Percentiles rank a stretch among this genome's conserved stretches.
phyloP scores from a whole-genome alignment of 805 yeast species.

The Cyberlindnera mississippiensis region DNA sequence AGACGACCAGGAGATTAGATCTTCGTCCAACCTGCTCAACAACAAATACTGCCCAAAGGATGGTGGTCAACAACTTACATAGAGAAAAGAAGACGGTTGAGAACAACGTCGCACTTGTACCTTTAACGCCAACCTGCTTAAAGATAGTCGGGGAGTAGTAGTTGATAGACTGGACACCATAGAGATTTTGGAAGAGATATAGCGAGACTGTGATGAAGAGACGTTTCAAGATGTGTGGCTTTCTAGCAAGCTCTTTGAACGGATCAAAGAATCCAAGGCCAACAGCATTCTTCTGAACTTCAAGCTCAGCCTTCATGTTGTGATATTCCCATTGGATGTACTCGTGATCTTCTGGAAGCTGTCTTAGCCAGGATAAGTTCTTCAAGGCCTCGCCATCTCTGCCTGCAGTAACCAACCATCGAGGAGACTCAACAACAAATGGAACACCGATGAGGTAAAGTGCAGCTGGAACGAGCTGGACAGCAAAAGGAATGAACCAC shows the following conservation, averaged over 20 bases:
- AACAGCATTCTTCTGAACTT: constrained; percentile 23
- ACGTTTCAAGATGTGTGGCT: constrained; percentile 32
- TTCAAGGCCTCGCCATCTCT: constrained; percentile 34
- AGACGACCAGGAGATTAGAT: constrained; percentile 35
- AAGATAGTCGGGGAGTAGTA: constrained; percentile 51
- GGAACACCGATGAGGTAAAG: constrained; percentile 37
- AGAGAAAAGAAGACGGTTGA: constrained; percentile 53
- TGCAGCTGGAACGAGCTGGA: constrained; percentile 44
- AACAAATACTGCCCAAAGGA: constrained; percentile 40
- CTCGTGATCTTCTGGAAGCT: constrained; percentile 35
- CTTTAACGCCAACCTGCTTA: constrained; percentile 44
- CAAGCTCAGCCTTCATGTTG: constrained; percentile 27
- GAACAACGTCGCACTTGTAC: constrained; percentile 40
- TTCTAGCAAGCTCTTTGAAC: constrained; percentile 32
- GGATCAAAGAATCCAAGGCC: constrained; percentile 41
- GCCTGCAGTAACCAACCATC: constrained; percentile 38
- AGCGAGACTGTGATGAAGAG: constrained; percentile 36
- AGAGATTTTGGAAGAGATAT: constrained; percentile 43
- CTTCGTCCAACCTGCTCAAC: constrained; percentile 46
- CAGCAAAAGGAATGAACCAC: constrained; percentile 46
- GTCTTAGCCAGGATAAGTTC: constrained; percentile 36
- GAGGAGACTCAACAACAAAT: constrained; percentile 43
- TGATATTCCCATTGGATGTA: constrained; percentile 39
- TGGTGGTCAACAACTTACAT: constrained; percentile 42
- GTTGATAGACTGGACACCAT: constrained; percentile 47